Evolutionary conservation across 148 eudicot genomes (phyloP).

Genomic region (Chenopodium album): DNA sequence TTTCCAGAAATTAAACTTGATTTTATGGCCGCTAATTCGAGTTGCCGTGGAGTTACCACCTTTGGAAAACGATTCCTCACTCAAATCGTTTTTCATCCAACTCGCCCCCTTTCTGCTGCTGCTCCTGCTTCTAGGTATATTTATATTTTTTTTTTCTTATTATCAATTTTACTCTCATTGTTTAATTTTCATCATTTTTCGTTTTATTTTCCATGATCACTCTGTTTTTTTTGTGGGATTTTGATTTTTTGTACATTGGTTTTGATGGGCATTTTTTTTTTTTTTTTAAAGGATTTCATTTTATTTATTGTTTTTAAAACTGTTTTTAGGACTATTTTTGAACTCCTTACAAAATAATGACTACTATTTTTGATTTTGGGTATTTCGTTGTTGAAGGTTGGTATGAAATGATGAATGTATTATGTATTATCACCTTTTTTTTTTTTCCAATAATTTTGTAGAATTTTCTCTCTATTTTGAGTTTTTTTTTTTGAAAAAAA

Average conservation of each 20-base stretch:
- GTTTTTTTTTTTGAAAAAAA: neutral
- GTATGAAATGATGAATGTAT: neutral
- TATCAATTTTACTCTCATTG: neutral
- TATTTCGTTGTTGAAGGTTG: neutral
- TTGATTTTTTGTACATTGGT: no score
- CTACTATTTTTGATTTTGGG: neutral
- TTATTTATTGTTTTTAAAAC: neutral
- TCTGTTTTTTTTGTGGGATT: neutral
- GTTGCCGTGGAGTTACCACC: slow-evolving; percentile 15
- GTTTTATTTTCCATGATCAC: neutral
- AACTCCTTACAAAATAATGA: neutral
- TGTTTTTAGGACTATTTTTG: no score
- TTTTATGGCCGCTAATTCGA: slow-evolving; percentile 31
- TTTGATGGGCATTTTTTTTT: no score
- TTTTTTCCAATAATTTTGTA: no score
- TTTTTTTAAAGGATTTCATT: neutral
- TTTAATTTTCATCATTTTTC: neutral
- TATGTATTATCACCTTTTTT: no score
- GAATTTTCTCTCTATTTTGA: neutral
- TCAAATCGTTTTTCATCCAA: slow-evolving; percentile 8
- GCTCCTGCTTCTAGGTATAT: slow-evolving; percentile 19
- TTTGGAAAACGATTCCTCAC: slow-evolving; percentile 27
- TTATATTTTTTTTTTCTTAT: no score
- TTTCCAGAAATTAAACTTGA: no score
- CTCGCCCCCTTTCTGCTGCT: slow-evolving; percentile 21